Evolutionary conservation across 2,329 filamentous ascomycete species (phyloP), one percentile per base, ranked within the genome.

Genomic region (Neopestalotiopsis rosae): DNA sequence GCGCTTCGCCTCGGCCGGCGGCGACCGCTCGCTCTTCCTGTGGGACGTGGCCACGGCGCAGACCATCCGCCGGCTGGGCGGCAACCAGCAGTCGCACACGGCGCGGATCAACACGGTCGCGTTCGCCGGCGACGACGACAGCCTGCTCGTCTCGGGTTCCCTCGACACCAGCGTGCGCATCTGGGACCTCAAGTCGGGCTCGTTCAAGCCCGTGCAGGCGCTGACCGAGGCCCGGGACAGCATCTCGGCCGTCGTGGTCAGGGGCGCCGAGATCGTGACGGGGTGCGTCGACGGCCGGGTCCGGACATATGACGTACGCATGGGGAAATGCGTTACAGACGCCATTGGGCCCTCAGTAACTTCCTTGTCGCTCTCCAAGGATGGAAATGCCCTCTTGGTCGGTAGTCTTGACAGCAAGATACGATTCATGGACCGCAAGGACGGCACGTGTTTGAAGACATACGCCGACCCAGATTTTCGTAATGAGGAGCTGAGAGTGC

Each of bases 41-140:
- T 98, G 96, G 96, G 96, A 99, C 80, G 96, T 98, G 0, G 86
- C 91, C 61, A 92, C 91, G 2, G 94, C 92, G 20, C 86, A 89
- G 74, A 97, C 95, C 4, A 83, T 92, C 32, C 88, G 93, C 28
- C 88, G 96, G 34, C 96, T 95, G 80, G 86, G 86, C 61, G 69
- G 69, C 45, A 70, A 68, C 59, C 61, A 61, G 9, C 65, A 67
- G 52, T 56, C 45, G 24, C 69, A 70, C 67, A 70, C 57, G 45
- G 66, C 61, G 34, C 69, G 69, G 32, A 69, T 70, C 69, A 70
- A 70, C 67, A 45, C 34, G 61, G 93, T 95, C 4, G 85, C 87
- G 2, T 97, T 97, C 78, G 94, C 89, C 0, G 95, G 94, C 13
- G 90, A 91, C 2, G 92, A 84, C 5, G 94, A 95, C 78, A 85